These are phyloP conservation scores for Caloboletus inedulis DNA, from an alignment of 1,284 basidiomycete genomes.

Conservation along the genomic window DNA sequence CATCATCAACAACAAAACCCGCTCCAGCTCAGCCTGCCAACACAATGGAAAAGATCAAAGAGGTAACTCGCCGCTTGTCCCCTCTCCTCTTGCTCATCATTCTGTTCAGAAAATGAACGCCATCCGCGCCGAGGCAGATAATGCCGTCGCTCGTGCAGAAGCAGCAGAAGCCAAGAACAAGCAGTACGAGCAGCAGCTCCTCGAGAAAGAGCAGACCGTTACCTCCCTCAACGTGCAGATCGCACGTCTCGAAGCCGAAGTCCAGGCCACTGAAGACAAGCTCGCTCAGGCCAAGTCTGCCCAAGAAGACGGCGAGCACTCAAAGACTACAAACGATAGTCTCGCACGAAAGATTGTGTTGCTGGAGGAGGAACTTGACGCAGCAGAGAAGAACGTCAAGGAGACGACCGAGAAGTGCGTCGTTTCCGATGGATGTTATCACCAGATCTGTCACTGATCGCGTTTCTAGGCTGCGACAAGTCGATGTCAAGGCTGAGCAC, in stretches of 20 bases:
- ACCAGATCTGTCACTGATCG: slow-evolving; percentile 19
- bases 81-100: slow-evolving; percentile 7
- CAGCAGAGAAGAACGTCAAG: slow-evolving; percentile 94
- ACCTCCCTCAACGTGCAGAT: slow-evolving; percentile 81
- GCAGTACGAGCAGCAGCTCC: slow-evolving; percentile 74
- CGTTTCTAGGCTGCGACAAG: slow-evolving; percentile 79
- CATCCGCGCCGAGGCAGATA: slow-evolving; percentile 87
- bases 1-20: background rate
- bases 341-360: slow-evolving; percentile 86
- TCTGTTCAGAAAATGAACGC: slow-evolving; percentile 57
- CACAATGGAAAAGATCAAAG: slow-evolving; percentile 74
- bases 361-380: slow-evolving; percentile 94
- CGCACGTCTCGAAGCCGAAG: slow-evolving; percentile 63
- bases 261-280: slow-evolving; percentile 77
- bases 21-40: slow-evolving; percentile 18
- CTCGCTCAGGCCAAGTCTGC: slow-evolving; percentile 69
- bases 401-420: slow-evolving; percentile 96
- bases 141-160: slow-evolving; percentile 76
- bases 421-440: slow-evolving; percentile 3
- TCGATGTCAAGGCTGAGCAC: slow-evolving; percentile 99
- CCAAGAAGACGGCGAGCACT: slow-evolving; percentile 71
- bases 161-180: slow-evolving; percentile 85
- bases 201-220: slow-evolving; percentile 89
- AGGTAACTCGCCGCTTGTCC: slow-evolving; percentile 37
- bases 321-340: slow-evolving; percentile 74